phyloP scores from a whole-genome alignment of 805 yeast genomes.

The Saturnispora saitoi region DNA sequence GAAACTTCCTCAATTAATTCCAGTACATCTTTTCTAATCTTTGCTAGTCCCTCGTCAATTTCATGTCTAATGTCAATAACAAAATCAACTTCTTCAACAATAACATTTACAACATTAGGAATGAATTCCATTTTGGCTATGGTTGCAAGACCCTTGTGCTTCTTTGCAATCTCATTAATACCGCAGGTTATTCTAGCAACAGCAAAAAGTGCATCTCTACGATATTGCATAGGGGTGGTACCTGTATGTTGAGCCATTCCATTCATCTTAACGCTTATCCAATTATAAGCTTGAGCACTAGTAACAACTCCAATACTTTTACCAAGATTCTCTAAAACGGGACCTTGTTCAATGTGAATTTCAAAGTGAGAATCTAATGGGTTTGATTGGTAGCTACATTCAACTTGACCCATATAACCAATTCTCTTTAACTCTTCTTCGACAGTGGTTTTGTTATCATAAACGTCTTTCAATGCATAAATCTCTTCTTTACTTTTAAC shows the following conservation, averaged over 20 bases:
- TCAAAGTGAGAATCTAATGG: conserved; percentile 66
- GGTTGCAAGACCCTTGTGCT: conserved; percentile 45
- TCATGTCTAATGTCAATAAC: conserved; percentile 55
- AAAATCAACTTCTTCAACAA: conserved; percentile 53
- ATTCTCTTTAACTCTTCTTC: conserved; percentile 48
- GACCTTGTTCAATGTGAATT: conserved; percentile 73
- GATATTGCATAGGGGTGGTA: conserved; percentile 54
- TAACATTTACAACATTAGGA: conserved; percentile 60
- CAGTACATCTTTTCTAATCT: conserved; percentile 30
- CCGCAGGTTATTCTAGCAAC: conserved; percentile 48
- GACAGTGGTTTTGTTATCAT: conserved; percentile 43
- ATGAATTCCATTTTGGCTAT: conserved; percentile 49
- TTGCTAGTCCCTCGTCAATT: conserved; percentile 35
- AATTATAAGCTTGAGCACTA: conserved; percentile 58
- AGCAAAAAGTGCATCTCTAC: conserved; percentile 55
- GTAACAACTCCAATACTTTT: conserved; percentile 56
- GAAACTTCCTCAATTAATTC: conserved; percentile 21
- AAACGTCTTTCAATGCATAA: conserved; percentile 44
- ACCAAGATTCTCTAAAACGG: conserved; percentile 48
- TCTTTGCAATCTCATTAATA: conserved; percentile 47
- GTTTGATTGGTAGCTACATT: conserved; percentile 39
- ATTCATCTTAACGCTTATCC: conserved; percentile 48
- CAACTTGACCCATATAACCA: conserved; percentile 49
- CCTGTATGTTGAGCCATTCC: conserved; percentile 72
- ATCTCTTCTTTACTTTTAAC: conserved; percentile 37